Percentiles rank a stretch among this genome's conserved stretches.
phyloP scores from a whole-genome alignment of 495 filamentous ascomycete genomes.

The Penicillium samsonianum region DNA sequence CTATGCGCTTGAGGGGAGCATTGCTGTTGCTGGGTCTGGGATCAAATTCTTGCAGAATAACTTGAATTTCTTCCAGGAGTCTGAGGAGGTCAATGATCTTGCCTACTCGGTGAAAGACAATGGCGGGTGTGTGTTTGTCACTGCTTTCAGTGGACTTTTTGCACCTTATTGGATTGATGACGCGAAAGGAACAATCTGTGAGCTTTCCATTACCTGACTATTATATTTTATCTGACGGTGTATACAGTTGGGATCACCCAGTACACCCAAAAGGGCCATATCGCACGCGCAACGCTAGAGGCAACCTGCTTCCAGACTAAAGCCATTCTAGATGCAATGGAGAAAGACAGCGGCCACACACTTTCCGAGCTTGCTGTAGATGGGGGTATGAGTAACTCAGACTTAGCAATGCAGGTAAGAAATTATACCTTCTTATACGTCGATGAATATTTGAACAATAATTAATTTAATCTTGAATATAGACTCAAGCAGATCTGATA shows the following conservation, averaged over 20 bases:
- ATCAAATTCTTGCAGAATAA: conserved; percentile 91
- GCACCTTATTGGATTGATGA: conserved; percentile 98
- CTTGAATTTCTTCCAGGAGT: conserved; percentile 72
- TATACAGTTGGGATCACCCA: conserved; percentile 80
- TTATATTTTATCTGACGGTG: conserved; percentile 8
- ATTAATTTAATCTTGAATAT: background rate
- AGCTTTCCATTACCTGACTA: conserved; percentile 29
- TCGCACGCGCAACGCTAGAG: conserved; percentile 90
- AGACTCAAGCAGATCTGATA: conserved; percentile 48
- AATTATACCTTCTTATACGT: background rate
- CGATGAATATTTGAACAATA: background rate
- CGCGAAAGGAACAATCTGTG: conserved; percentile 86
- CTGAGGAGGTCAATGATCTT: conserved; percentile 76
- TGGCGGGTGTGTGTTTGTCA: conserved; percentile 92
- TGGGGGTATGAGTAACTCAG: conserved; percentile 91
- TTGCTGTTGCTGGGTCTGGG: conserved; percentile 89
- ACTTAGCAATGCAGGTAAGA: conserved; percentile 82
- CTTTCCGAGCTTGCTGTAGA: conserved; percentile 83
- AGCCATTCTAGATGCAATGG: conserved; percentile 94
- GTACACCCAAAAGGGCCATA: conserved; percentile 86
- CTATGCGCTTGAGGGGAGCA: conserved; percentile 90
- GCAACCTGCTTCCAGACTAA: conserved; percentile 95
- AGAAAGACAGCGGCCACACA: conserved; percentile 81
- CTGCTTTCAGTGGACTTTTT: conserved; percentile 92
- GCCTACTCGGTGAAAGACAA: conserved; percentile 81